phyloP scores from a whole-genome alignment of 2,329 filamentous ascomycete genomes.

The Pseudogymnoascus sp. region DNA sequence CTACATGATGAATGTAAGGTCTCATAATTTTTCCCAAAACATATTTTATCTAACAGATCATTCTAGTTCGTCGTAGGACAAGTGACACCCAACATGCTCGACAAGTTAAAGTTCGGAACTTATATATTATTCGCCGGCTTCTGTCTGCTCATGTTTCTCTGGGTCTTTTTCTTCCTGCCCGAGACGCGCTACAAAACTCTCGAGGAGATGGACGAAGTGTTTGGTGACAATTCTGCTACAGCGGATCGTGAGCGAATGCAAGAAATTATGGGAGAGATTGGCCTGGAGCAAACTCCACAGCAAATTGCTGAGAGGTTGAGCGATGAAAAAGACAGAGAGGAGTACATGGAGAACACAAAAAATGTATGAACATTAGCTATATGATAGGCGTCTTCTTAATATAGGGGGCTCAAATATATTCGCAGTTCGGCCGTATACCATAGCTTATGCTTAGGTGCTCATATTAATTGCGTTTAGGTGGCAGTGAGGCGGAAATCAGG shows the following conservation, averaged over 20 bases:
- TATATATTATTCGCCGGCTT: slow-evolving; percentile 41
- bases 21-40: slow-evolving; percentile 16
- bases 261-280: background rate
- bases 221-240: slow-evolving; percentile 19
- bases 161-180: slow-evolving; percentile 39
- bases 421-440: too few species aligned
- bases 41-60: slow-evolving; percentile 38
- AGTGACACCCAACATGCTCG: slow-evolving; percentile 34
- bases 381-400: too few species aligned
- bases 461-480: too few species aligned
- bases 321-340: background rate
- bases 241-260: background rate
- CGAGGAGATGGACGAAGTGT: slow-evolving; percentile 39
- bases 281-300: background rate
- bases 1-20: slow-evolving; percentile 25
- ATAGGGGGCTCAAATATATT: too few species aligned
- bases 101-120: slow-evolving; percentile 21
- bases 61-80: slow-evolving; percentile 33
- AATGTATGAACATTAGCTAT: too few species aligned
- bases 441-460: too few species aligned
- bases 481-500: too few species aligned
- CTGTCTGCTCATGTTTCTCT: slow-evolving; percentile 35
- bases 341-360: background rate
- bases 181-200: slow-evolving; percentile 42
- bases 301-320: background rate